Base-by-base conservation (phyloP, 176 grass and related monocot species). In the Cenchrus americanus region DNA sequence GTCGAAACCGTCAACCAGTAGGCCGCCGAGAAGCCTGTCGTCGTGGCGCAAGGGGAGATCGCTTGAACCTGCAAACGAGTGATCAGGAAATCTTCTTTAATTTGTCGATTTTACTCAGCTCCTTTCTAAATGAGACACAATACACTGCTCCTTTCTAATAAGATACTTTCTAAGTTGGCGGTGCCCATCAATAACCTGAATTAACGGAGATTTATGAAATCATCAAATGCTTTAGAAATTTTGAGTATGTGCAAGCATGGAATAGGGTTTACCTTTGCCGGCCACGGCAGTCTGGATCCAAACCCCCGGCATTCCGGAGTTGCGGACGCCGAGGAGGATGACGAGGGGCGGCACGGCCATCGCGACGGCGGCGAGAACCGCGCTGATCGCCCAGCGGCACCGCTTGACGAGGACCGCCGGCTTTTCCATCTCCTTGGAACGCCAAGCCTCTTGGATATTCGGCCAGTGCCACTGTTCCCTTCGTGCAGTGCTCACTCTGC, bases 1-100 rank as follows among this genome's bases (percentile, higher is more conserved):
- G 6, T 85, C 72, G 37, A 88, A 50, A 18, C 83, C 82, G 15
- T 84, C 84, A 0, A 75, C 68, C 3, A 94, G 76, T 32, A 92
- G 80, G 21, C 90, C 85, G 37, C 71, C 66, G 27, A 92, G 85
- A 50, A 90, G 80, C 63, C 18, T 87, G 71, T 90, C 89, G 13
- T 10, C 18, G 19, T 57, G 54, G 19, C 54, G 23, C 23, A 51
- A 22, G 70, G 64, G 43, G 66, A 26, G 24, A 53, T 74, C 66
- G 12, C 32, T 19, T 10, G 88, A 46, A 51, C 46, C 53, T 88
- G 71, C 67, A 69, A 61, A 72, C 47, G 8, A 8, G 6, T 57
- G 54, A 54, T 18, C 6, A 5, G 51, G 49, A 44, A 44, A 44
- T 9, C 34, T 37, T 37, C 34, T 30, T 30, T 30, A 30, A 30